phyloP scores from a whole-genome alignment of 169 alveolate genomes.

The Besnoitia besnoiti region DNA sequence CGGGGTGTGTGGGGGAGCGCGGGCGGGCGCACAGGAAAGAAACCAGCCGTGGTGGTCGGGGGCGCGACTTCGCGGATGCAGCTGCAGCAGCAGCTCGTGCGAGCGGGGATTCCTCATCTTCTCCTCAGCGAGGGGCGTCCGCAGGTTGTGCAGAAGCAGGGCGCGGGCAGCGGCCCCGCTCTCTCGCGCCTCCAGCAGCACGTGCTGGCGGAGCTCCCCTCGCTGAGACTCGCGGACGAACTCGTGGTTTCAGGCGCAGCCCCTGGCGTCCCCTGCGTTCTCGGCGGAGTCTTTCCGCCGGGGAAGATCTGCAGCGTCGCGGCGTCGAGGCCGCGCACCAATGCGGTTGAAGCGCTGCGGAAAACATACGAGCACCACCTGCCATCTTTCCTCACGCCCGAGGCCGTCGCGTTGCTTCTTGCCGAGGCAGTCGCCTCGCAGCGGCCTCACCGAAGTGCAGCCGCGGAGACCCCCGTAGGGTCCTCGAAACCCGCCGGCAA shows the following conservation, averaged over 20 bases:
- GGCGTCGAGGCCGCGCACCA: neutral
- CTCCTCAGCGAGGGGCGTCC: neutral
- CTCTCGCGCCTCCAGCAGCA: neutral
- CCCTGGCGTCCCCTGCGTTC: slow-evolving; percentile 22
- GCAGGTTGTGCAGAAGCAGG: neutral
- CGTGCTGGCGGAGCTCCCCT: neutral
- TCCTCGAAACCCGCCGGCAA: too few species aligned
- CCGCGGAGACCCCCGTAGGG: too few species aligned
- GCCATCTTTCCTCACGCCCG: slow-evolving; percentile 11
- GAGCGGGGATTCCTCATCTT: slow-evolving; percentile 13
- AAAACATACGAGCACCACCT: slow-evolving; percentile 5
- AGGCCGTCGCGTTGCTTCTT: slow-evolving; percentile 4
- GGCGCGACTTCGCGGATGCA: neutral
- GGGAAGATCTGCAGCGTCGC: slow-evolving; percentile 4
- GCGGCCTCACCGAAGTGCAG: neutral
- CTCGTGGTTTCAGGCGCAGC: neutral
- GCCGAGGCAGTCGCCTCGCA: neutral
- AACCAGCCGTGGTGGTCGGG: neutral
- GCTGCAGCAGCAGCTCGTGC: slow-evolving; percentile 19
- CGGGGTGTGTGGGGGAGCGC: neutral
- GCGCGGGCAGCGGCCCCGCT: neutral
- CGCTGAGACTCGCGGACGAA: neutral
- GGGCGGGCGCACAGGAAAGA: neutral
- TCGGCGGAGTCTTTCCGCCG: slow-evolving; percentile 31
- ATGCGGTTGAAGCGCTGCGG: neutral